Conservation (phyloP, 2,329 filamentous ascomycete genomes). For the Phialocephala sp. region DNA sequence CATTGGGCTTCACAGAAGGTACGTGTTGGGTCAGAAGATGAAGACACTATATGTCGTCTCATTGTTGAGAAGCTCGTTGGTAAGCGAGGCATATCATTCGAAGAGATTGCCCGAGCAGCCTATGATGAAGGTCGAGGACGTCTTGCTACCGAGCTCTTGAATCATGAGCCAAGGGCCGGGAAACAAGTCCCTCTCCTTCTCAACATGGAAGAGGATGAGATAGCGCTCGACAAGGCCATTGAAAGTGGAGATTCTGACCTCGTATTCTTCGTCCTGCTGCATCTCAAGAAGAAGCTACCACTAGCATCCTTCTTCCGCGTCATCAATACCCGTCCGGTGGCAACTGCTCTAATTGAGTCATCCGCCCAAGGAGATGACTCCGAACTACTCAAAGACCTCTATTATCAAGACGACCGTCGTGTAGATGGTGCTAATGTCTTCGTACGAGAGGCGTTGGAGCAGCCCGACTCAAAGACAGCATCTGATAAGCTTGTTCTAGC, state of each 20-base stretch:
- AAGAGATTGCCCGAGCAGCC: constrained; percentile 88
- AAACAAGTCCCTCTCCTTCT: constrained; percentile 93
- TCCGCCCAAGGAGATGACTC: constrained; percentile 78
- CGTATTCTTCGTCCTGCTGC: constrained; percentile 85
- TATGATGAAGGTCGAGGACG: constrained; percentile 90
- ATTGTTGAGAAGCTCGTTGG: constrained; percentile 87
- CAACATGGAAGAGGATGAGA: constrained; percentile 93
- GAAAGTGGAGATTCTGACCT: constrained; percentile 95
- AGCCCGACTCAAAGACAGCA: constrained; percentile 71
- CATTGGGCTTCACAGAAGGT: constrained; percentile 98
- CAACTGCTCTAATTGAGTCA: constrained; percentile 87
- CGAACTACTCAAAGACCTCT: constrained; percentile 88
- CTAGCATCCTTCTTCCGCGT: constrained; percentile 90
- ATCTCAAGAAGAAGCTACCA: constrained; percentile 88
- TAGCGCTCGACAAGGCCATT: constrained; percentile 94
- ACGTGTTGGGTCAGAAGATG: constrained; percentile 80
- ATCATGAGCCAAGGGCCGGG: constrained; percentile 93
- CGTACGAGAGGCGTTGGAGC: constrained; percentile 79
- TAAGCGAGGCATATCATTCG: constrained; percentile 93
- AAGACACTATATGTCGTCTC: constrained; percentile 83
- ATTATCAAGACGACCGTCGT: constrained; percentile 94
- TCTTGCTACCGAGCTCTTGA: constrained; percentile 89
- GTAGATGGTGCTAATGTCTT: constrained; percentile 89
- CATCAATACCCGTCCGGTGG: constrained; percentile 83
- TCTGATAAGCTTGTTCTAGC: constrained; percentile 90